Conservation (phyloP, 306 rosid species). For the Citrullus mucosospermus region DNA sequence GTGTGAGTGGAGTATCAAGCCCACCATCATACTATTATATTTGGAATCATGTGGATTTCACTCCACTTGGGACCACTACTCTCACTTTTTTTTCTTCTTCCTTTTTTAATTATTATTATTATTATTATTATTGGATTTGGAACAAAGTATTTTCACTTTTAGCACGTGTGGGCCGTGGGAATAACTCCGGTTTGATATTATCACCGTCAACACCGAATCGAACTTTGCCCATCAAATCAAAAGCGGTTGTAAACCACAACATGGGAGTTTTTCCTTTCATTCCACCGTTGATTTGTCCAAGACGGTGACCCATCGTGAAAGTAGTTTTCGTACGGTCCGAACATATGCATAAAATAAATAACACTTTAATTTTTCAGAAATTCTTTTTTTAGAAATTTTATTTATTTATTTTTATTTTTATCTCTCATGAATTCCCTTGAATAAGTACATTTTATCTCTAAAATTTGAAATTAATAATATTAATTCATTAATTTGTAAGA, state of each 20-base stretch:
- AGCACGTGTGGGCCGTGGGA: background rate
- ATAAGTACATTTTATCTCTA: too few species aligned
- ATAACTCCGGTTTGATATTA: background rate
- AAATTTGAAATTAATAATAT: too few species aligned
- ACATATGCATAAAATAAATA: background rate
- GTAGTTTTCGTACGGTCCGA: background rate
- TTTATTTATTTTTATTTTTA: too few species aligned
- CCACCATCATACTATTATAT: background rate
- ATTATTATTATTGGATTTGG: background rate
- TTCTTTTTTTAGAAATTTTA: too few species aligned
- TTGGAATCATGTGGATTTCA: background rate
- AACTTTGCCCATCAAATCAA: background rate
- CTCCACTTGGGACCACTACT: background rate
- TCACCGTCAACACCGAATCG: background rate
- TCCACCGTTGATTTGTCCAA: background rate
- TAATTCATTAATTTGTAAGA: too few species aligned
- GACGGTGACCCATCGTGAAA: background rate
- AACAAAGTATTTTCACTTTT: background rate
- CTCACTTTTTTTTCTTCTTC: background rate
- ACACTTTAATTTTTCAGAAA: too few species aligned
- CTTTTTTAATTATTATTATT: background rate
- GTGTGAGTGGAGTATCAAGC: constrained; percentile 7
- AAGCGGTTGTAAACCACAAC: background rate
- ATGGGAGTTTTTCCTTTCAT: background rate
- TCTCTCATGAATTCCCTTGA: too few species aligned